A percentile compares a stretch with the other conserved stretches of the same genome.
These are phyloP conservation scores for Rugonectria rugulosa DNA, from an alignment of 2,329 filamentous ascomycete species.

Conservation along the genomic window DNA sequence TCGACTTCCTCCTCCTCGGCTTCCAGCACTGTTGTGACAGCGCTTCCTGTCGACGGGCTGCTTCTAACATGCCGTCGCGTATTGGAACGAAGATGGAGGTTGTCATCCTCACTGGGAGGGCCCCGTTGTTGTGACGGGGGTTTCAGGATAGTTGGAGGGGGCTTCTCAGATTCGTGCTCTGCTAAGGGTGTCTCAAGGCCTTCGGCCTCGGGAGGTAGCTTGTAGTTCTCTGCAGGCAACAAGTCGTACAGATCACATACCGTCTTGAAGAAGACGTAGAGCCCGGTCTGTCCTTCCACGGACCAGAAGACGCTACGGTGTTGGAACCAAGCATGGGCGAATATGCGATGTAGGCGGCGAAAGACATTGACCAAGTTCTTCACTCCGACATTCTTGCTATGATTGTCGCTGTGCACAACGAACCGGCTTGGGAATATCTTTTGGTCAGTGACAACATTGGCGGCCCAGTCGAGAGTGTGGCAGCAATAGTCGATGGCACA, in stretches of 20 bases:
- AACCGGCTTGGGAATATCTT: conserved; percentile 95
- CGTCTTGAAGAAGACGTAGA: conserved; percentile 97
- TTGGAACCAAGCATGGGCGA: conserved; percentile 98
- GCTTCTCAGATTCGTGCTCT: conserved; percentile 52
- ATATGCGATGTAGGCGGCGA: conserved; percentile 91
- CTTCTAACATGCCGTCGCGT: conserved; percentile 83
- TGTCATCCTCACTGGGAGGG: conserved; percentile 52
- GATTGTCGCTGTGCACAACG: conserved; percentile 61
- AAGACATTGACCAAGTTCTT: conserved; percentile 96
- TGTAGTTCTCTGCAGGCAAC: conserved; percentile 93
- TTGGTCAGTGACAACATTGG: conserved; percentile 89
- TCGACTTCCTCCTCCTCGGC: conserved; percentile 76
- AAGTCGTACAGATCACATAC: conserved; percentile 93
- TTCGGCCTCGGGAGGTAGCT: conserved; percentile 91
- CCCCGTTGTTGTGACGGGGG: conserved; percentile 42
- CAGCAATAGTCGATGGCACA: conserved; percentile 99
- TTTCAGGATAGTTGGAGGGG: conserved; percentile 47
- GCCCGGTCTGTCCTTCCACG: conserved; percentile 86
- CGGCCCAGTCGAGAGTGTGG: conserved; percentile 97
- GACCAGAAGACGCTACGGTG: conserved; percentile 95
- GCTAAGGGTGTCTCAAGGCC: conserved; percentile 67
- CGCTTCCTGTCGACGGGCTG: conserved; percentile 79
- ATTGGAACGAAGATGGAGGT: conserved; percentile 68
- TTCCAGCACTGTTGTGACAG: conserved; percentile 83
- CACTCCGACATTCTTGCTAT: conserved; percentile 69